Evolutionary conservation across 2,329 filamentous ascomycete genomes (phyloP).

Genomic region (Aureobasidium vineae): DNA sequence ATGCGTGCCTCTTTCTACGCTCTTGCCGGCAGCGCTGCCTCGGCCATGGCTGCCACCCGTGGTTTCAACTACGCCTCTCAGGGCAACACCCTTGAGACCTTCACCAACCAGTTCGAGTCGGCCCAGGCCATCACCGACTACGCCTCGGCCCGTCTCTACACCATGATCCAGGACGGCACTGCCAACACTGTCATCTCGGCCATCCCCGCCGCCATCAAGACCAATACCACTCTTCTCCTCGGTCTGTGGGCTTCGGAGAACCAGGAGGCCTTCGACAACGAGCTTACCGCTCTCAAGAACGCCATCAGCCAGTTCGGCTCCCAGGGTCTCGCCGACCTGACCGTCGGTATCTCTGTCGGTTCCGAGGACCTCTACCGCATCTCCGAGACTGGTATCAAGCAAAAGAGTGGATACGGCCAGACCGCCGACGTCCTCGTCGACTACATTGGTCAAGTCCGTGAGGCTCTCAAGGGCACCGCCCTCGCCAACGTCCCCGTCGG

Average conservation of each 20-base stretch:
- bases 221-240: slow-evolving; percentile 74
- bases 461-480: slow-evolving; percentile 61
- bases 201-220: slow-evolving; percentile 78
- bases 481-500: slow-evolving; percentile 60
- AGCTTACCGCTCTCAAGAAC: slow-evolving; percentile 67
- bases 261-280: slow-evolving; percentile 63
- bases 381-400: slow-evolving; percentile 54
- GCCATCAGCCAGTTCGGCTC: slow-evolving; percentile 69
- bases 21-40: slow-evolving; percentile 44
- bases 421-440: slow-evolving; percentile 54
- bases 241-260: slow-evolving; percentile 79
- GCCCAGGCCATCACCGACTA: slow-evolving; percentile 65
- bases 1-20: slow-evolving; percentile 27
- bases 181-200: slow-evolving; percentile 62
- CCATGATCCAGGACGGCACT: slow-evolving; percentile 68
- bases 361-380: slow-evolving; percentile 66
- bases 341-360: slow-evolving; percentile 82
- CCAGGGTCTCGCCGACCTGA: slow-evolving; percentile 58
- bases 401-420: slow-evolving; percentile 41
- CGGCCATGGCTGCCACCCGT: slow-evolving; percentile 44
- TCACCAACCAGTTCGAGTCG: slow-evolving; percentile 58
- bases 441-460: slow-evolving; percentile 69
- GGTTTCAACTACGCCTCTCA: slow-evolving; percentile 72
- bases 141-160: slow-evolving; percentile 69
- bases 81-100: slow-evolving; percentile 35